phyloP scores from a whole-genome alignment of 805 yeast species.

The Yamadazyma sp. region DNA sequence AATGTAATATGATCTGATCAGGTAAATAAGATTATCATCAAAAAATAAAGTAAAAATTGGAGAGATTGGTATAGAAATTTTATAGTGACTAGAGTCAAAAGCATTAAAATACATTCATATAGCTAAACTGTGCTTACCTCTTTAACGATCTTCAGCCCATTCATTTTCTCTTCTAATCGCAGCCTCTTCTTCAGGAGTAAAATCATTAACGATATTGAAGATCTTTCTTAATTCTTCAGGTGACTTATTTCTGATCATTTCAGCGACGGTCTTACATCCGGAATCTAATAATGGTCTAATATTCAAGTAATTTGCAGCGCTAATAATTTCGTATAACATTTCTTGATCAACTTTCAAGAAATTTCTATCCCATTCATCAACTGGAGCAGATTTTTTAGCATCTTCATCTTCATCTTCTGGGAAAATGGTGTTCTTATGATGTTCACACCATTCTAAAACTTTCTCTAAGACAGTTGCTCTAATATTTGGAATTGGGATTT shows the following conservation, averaged over 20 bases:
- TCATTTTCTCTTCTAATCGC: slow-evolving; percentile 85
- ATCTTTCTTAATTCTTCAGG: slow-evolving; percentile 79
- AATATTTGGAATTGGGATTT: slow-evolving; percentile 89
- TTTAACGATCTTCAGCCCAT: slow-evolving; percentile 54
- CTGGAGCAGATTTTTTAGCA: slow-evolving; percentile 79
- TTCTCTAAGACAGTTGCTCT: slow-evolving; percentile 81
- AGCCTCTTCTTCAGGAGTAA: slow-evolving; percentile 84
- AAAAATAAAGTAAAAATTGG: no score
- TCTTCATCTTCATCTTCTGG: slow-evolving; percentile 81
- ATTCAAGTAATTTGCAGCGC: slow-evolving; percentile 74
- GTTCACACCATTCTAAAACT: slow-evolving; percentile 92
- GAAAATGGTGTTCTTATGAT: slow-evolving; percentile 76
- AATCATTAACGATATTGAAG: slow-evolving; percentile 76
- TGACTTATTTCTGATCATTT: slow-evolving; percentile 74
- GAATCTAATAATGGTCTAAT: slow-evolving; percentile 72
- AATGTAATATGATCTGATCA: not conserved
- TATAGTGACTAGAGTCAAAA: not conserved
- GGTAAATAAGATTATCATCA: not conserved
- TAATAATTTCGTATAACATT: slow-evolving; percentile 74
- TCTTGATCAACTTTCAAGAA: slow-evolving; percentile 91
- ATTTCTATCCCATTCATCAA: slow-evolving; percentile 92
- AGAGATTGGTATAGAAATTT: not conserved
- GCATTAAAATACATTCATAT: not conserved
- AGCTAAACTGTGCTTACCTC: not conserved
- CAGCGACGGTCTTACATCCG: slow-evolving; percentile 78